Base-by-base conservation (phyloP, 2,329 filamentous ascomycete genomes). In the Biscogniauxia mediterranea region DNA sequence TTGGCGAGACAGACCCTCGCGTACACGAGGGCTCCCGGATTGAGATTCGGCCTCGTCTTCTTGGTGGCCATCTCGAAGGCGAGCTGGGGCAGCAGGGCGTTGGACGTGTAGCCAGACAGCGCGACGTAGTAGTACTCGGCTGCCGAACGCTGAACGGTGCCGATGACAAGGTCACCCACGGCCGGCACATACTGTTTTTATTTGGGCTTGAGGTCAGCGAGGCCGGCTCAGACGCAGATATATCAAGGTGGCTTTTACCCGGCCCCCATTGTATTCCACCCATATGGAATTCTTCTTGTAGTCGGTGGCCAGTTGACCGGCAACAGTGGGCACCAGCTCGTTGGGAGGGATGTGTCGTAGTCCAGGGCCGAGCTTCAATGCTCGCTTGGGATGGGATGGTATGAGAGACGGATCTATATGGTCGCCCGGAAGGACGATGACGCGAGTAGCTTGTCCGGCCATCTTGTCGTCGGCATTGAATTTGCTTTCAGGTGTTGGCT, bases 61-160 rank as follows among this genome's bases (percentile, higher is more conserved):
- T 93, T 95, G 52, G 90, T 92, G 19, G 93, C 95, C 65, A 88
- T 88, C 77, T 98, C 94, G 75, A 99, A 99, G n/a, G 93, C 87
- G 20, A 98, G 83, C 67, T 96, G 91, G 0, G 91, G 92, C 0
- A 98, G 86, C 19, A 91, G 80, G 0, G 91, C 92, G 55, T 76
- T 76, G 61, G 84, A 78, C 1, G 84, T 84, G 72, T 87, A 84
- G 58, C 87, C 82, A 26, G 91, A 89, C 57, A 98, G 82, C 68
- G 84, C 82, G 75, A 93, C 93, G 76, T 90, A 88, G 82, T 91
- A 97, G 73, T 85, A 84, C 69, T 98, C 95, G 60, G 83, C 81
- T 56, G 87, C 84, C 59, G 87, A 89, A 74, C 89, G 90, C 71
- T 91, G 86, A 68, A 98, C 83, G 66, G 91, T 93, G 61, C 92